These are phyloP conservation scores for Fonsecaea pedrosoi DNA, from an alignment of 2,329 filamentous ascomycete species.

Conservation along the genomic window DNA sequence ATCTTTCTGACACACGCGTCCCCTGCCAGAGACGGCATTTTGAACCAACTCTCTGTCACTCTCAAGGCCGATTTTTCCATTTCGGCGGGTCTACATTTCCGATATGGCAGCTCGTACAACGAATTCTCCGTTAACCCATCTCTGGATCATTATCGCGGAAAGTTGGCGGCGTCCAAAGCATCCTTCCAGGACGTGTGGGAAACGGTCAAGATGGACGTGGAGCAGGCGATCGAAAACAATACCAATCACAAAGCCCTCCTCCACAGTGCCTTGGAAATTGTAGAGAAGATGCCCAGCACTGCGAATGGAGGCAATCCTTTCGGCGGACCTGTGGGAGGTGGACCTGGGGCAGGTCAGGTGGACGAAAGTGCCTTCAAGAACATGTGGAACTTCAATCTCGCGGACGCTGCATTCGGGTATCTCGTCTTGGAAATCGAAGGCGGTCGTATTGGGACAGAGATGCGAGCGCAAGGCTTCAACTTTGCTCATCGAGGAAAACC, in stretches of 20 bases:
- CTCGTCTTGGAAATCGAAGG: constrained; percentile 93
- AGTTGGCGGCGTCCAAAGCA: constrained; percentile 95
- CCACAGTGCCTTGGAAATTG: constrained; percentile 87
- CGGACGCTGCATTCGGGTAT: constrained; percentile 96
- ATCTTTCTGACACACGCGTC: constrained; percentile 97
- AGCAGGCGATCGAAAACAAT: constrained; percentile 91
- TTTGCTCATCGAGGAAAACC: constrained; percentile 81
- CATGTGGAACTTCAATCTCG: constrained; percentile 98
- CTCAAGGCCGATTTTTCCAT: constrained; percentile 98
- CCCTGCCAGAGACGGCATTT: constrained; percentile 90
- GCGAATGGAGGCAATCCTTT: constrained; percentile 97
- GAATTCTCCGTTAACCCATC: constrained; percentile 99
- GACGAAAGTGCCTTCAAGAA: constrained; percentile 99
- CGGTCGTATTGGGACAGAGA: constrained; percentile 95
- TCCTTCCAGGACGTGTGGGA: constrained; percentile 99
- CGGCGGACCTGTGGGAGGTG: constrained; percentile 79
- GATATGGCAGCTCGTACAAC: constrained; percentile 99
- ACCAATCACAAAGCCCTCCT: constrained; percentile 91
- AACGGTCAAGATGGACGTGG: constrained; percentile 94
- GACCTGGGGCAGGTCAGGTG: constrained; percentile 78
- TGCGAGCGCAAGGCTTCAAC: constrained; percentile 99
- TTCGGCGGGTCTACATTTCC: constrained; percentile 95
- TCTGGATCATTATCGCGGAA: constrained; percentile 96
- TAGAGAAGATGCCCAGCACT: constrained; percentile 97
- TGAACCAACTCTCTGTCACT: constrained; percentile 97